Evolutionary conservation across 352 stramenopile genomes (phyloP).

Genomic region (Phytophthora constricta): DNA sequence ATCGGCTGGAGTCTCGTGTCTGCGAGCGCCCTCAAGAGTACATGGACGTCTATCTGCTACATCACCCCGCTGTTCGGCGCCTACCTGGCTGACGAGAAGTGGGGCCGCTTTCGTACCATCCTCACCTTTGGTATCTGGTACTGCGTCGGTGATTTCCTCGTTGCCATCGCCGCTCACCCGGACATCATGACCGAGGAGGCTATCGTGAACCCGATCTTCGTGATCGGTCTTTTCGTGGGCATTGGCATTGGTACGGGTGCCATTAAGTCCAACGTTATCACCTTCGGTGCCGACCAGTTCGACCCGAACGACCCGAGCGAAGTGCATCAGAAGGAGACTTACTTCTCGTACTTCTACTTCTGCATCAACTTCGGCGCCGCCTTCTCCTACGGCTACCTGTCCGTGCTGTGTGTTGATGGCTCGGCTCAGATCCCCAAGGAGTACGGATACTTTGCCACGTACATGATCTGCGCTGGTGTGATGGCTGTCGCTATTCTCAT

Average conservation of each 20-base stretch:
- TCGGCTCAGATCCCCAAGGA: constrained; percentile 59
- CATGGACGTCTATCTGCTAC: constrained; percentile 33
- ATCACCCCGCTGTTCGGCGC: constrained; percentile 32
- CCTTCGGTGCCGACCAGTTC: constrained; percentile 63
- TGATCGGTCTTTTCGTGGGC: constrained; percentile 58
- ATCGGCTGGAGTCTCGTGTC: constrained; percentile 51
- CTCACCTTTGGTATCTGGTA: constrained; percentile 69
- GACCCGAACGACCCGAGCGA: constrained; percentile 47
- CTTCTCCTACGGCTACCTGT: constrained; percentile 79
- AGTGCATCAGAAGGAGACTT: constrained; percentile 58
- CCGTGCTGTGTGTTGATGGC: constrained; percentile 74
- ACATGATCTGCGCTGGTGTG: constrained; percentile 42
- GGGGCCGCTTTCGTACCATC: constrained; percentile 67
- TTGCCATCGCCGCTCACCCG: constrained; percentile 63
- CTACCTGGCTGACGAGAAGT: constrained; percentile 52
- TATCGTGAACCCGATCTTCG: constrained; percentile 59
- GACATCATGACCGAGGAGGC: constrained; percentile 48
- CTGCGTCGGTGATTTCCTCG: constrained; percentile 64
- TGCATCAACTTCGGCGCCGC: constrained; percentile 74
- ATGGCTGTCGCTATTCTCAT: constrained; percentile 43
- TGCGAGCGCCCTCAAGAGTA: constrained; percentile 4
- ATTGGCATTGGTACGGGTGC: constrained; percentile 47
- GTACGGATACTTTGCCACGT: constrained; percentile 74
- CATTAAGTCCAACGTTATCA: constrained; percentile 70
- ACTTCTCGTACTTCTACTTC: constrained; percentile 88